A percentile compares a stretch with the other conserved stretches of the same genome.
Evolutionary conservation across 2,329 filamentous ascomycete genomes (phyloP).

Genomic region (Davidsoniella australis): DNA sequence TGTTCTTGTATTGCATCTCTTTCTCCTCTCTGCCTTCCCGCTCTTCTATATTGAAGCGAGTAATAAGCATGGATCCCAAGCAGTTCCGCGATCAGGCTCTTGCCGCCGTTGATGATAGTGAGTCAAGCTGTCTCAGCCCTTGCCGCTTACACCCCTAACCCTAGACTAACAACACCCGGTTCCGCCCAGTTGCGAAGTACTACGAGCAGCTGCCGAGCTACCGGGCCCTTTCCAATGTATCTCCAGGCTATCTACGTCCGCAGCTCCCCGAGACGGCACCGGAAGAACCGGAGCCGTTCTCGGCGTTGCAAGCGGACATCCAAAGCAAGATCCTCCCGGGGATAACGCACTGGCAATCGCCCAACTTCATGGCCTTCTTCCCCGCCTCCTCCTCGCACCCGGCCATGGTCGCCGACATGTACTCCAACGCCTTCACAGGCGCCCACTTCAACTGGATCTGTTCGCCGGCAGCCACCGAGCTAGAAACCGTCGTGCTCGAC

Average conservation of each 20-base stretch:
- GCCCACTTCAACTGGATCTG: conserved; percentile 97
- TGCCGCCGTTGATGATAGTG: conserved; percentile 68
- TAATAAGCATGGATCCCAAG: conserved; percentile 49
- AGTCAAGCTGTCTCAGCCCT: conserved; percentile 18
- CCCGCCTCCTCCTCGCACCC: conserved; percentile 69
- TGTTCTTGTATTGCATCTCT: neutral
- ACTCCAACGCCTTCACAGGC: conserved; percentile 72
- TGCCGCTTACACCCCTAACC: conserved; percentile 4
- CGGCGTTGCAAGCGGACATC: conserved; percentile 65
- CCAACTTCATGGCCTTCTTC: conserved; percentile 94
- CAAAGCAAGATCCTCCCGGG: conserved; percentile 78
- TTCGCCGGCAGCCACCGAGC: conserved; percentile 76
- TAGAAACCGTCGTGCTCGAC: conserved; percentile 84
- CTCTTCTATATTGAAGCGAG: neutral
- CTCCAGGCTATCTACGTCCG: conserved; percentile 71
- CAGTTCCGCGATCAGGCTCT: conserved; percentile 66
- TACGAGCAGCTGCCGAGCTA: conserved; percentile 56
- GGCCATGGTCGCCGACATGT: conserved; percentile 79
- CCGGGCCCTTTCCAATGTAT: conserved; percentile 58
- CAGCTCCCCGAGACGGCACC: conserved; percentile 55
- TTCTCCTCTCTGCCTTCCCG: no score
- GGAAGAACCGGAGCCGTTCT: conserved; percentile 54
- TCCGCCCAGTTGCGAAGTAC: conserved; percentile 57
- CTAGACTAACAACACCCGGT: conserved; percentile 4
- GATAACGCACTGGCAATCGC: conserved; percentile 86